phyloP scores from a whole-genome alignment of 768 basidiomycete genomes.

The Sarcodon sp. region DNA sequence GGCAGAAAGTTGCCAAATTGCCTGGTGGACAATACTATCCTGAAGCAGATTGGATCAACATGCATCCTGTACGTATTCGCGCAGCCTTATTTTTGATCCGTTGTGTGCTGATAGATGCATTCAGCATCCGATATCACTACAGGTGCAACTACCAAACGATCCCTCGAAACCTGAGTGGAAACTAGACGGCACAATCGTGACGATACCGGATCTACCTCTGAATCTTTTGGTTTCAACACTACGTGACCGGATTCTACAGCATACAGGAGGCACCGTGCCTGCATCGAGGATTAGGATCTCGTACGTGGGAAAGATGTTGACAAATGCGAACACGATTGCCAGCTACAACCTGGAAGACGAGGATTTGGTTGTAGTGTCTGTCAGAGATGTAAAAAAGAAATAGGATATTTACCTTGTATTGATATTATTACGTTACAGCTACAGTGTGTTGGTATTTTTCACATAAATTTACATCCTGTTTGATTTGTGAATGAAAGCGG shows the following conservation, averaged over 20 bases:
- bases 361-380: constrained; percentile 64
- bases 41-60: constrained; percentile 80
- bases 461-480: too few relatives aligned
- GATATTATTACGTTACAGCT: too few relatives aligned
- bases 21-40: constrained; percentile 77
- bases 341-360: constrained; percentile 87
- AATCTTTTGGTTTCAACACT: constrained; percentile 79
- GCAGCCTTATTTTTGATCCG: constrained; percentile 1
- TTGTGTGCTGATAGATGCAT: constrained; percentile 3
- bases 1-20: constrained; percentile 76
- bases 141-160: constrained; percentile 74
- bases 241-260: constrained; percentile 75
- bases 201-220: constrained; percentile 73
- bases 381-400: constrained; percentile 71
- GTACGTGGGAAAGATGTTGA: constrained; percentile 75
- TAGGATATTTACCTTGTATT: constrained; percentile 3
- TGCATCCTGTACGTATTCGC: constrained; percentile 58
- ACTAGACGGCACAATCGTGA: constrained; percentile 67
- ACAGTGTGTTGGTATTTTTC: too few relatives aligned
- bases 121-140: constrained; percentile 77
- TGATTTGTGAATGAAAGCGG: too few relatives aligned
- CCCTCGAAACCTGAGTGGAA: constrained; percentile 88
- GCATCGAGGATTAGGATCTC: constrained; percentile 74
- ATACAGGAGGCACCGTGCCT: constrained; percentile 67
- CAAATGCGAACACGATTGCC: constrained; percentile 76